Evolutionary conservation across 2,329 filamentous ascomycete genomes (phyloP), one percentile per base, ranked within the genome.

Genomic region (Colletotrichum camelliae): DNA sequence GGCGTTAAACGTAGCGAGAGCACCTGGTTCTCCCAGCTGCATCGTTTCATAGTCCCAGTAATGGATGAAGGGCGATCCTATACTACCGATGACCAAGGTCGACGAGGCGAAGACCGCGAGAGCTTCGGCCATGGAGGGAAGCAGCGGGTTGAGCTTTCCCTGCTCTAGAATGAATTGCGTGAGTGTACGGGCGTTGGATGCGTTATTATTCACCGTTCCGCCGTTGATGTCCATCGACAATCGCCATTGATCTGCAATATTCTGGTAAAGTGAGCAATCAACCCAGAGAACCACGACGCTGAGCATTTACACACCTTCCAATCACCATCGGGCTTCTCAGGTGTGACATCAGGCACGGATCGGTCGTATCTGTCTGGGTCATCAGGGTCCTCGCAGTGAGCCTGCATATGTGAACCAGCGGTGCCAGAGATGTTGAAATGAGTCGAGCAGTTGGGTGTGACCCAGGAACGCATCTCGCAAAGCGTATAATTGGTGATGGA

Each of bases 91-190:
- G 10, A 96, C 87, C 1, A 96, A 82, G 0, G 93, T 95, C 43
- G 90, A 92, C 5, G 91, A 91, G 0, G 91, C 89, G 79, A 96
- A 88, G 0, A 95, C 93, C 0, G 94, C 93, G 0, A 97, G 82
- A 0, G 93, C 93, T 83, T 97, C 95, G 0, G 91, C 92, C n/a
- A 94, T 87, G 4, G 92, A 94, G 0, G 95, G 95, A 0, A 93
- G 82, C 0, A 83, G 80, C 1, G 86, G 82, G 39, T 89, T 85
- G 1, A 95, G 86, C 0, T 73, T 67, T 0, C 84, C 82, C 5
- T 81, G 35, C 0, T 70, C 66, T 0, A 90, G 87, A 7, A 91
- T 87, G 15, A 91, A 83, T 77, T 93, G 88, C 31, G 90, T 90
- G 10, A 92, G 82, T 16, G 93, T 86, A 1, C 91, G 89, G 18